Evolutionary conservation across 2,329 filamentous ascomycete genomes (phyloP), one percentile per base, ranked within the genome.

Genomic region (Chaetomium sp.): DNA sequence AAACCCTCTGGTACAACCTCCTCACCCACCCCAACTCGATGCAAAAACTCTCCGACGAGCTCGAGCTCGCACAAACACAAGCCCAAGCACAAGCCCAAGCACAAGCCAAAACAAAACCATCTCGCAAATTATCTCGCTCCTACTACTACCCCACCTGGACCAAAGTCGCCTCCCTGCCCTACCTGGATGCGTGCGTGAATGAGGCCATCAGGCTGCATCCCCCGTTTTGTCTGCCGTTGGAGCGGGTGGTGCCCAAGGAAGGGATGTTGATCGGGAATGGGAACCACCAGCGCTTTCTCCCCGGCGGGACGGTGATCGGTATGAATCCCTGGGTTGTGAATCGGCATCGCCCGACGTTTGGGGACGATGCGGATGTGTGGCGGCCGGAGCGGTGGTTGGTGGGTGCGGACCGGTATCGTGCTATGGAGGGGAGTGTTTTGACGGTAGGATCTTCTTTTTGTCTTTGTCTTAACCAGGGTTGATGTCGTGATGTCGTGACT

Each of bases 201-300:
- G 85, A 88, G 64, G 76, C 79, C 0, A 80, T 85, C 67, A 78
- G 85, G 7, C 60, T 86, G 35, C 82, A 86, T 64, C 83, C 85
- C 0, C 79, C 82, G 0, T 75, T 80, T 0, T 82, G 81, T 0
- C 68, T 85, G 1, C 76, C 78, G 1, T 70, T 87, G 6, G 83
- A 86, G 63, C 78, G 85, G 43, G 70, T 85, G 8, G 79, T 82
- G 0, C 84, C 84, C 0, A 67, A 72, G 0, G 70, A 76, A 34
- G 81, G 80, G 4, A 73, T 76, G 47, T 72, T 75, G 10, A 74
- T 84, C 32, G 71, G 74, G 8, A 79, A 78, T 1, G 19, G 19
- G 19, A 3, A 27, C 19, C 2, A 2, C 19, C 19, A 27, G 19
- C 62, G 74, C 11, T 74, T 72, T 50, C 70, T 86, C 8, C 76